A percentile compares a stretch with the other conserved stretches of the same genome.
phyloP scores from a whole-genome alignment of 768 basidiomycete genomes.

The Leccinum boreale region DNA sequence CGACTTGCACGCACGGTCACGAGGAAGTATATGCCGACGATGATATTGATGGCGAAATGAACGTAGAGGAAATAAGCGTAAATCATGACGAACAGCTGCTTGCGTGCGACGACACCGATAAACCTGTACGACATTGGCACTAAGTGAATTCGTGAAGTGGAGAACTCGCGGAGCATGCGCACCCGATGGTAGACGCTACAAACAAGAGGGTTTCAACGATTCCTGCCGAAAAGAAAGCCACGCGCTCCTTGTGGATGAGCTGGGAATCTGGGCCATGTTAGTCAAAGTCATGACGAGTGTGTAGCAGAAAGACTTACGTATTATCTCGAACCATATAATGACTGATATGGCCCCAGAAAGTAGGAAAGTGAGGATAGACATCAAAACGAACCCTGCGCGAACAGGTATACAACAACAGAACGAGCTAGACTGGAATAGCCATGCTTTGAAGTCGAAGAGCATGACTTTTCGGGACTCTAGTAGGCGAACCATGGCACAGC shows the following conservation, averaged over 20 bases:
- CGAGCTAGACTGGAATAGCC: slow-evolving; percentile 47
- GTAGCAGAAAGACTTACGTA: slow-evolving; percentile 39
- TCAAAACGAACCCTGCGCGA: slow-evolving; percentile 54
- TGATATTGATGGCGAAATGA: slow-evolving; percentile 55
- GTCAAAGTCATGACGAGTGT: background rate
- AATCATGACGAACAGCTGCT: slow-evolving; percentile 54
- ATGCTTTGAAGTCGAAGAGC: slow-evolving; percentile 42
- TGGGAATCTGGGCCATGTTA: slow-evolving; percentile 30
- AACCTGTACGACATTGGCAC: slow-evolving; percentile 38
- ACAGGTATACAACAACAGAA: slow-evolving; percentile 67
- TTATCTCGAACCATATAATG: slow-evolving; percentile 60
- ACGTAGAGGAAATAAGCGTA: slow-evolving; percentile 56
- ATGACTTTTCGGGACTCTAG: slow-evolving; percentile 21
- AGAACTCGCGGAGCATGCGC: background rate
- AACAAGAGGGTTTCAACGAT: slow-evolving; percentile 54
- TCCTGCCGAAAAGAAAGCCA: slow-evolving; percentile 48
- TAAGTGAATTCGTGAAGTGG: background rate
- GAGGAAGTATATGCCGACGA: slow-evolving; percentile 50
- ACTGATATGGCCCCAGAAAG: slow-evolving; percentile 52
- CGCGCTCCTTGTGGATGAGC: slow-evolving; percentile 28
- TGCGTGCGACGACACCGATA: slow-evolving; percentile 59
- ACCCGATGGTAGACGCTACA: slow-evolving; percentile 57
- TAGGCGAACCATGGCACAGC: background rate
- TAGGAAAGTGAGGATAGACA: slow-evolving; percentile 52
- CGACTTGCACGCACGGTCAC: slow-evolving; percentile 45